A percentile compares a stretch with the other conserved stretches of the same genome.
Conservation (phyloP, 1,284 basidiomycete species). For the Takashimella tepidaria region DNA sequence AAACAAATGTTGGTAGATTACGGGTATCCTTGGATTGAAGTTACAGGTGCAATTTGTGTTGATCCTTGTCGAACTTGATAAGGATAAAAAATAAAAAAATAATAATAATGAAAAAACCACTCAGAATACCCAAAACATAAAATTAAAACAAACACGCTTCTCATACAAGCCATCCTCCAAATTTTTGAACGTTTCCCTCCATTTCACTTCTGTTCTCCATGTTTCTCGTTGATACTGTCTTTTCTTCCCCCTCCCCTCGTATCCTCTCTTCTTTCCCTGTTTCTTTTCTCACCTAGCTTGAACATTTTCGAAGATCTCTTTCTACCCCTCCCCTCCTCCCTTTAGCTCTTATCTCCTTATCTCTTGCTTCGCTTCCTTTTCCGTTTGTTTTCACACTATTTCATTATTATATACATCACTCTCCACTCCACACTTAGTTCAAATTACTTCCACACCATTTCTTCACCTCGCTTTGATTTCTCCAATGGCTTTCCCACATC, state of each 20-base stretch:
- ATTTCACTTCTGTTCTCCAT: too few relatives aligned
- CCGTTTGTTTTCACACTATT: not conserved
- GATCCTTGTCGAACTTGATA: slow-evolving; percentile 51
- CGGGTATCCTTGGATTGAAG: slow-evolving; percentile 94
- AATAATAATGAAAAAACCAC: not conserved
- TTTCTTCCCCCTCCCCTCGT: not conserved
- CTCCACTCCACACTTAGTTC: not conserved
- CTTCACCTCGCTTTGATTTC: too few relatives aligned
- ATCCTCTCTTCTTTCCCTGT: not conserved
- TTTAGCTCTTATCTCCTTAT: not conserved
- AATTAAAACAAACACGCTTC: too few relatives aligned
- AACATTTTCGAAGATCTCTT: too few relatives aligned
- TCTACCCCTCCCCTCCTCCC: not conserved
- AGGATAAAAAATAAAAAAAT: not conserved
- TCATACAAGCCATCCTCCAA: too few relatives aligned
- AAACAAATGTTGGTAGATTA: slow-evolving; percentile 85
- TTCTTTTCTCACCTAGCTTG: not conserved
- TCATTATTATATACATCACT: not conserved
- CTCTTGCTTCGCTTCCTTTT: not conserved
- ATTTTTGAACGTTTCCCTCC: too few relatives aligned
- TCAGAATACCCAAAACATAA: not conserved
- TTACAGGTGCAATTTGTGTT: slow-evolving; percentile 80
- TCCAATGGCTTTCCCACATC: too few relatives aligned
- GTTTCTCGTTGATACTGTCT: too few relatives aligned
- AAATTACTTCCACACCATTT: too few relatives aligned